Evolutionary conservation across 768 basidiomycete genomes (phyloP).

Genomic region (Austroboletus eburneus): DNA sequence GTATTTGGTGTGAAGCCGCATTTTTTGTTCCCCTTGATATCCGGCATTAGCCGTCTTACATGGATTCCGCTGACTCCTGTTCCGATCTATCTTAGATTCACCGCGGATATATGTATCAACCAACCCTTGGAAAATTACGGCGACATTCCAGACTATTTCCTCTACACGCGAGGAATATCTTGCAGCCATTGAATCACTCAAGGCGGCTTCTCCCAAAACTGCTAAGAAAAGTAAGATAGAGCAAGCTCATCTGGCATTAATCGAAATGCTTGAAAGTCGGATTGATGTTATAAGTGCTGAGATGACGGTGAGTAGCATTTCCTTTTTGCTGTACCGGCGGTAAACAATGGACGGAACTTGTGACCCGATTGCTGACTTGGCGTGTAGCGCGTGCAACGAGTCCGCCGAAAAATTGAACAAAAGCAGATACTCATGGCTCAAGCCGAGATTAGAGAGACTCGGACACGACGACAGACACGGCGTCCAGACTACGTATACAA

Average conservation of each 20-base stretch:
- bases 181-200: constrained; percentile 58
- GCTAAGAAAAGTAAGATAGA: constrained; percentile 57
- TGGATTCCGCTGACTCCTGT: constrained; percentile 32
- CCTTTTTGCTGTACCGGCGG: constrained; percentile 9
- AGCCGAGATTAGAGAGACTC: constrained; percentile 73
- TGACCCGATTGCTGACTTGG: constrained; percentile 21
- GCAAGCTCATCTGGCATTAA: constrained; percentile 55
- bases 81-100: constrained; percentile 57
- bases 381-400: constrained; percentile 65
- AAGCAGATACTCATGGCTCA: constrained; percentile 61
- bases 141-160: constrained; percentile 67
- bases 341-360: constrained; percentile 9
- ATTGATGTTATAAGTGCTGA: constrained; percentile 66
- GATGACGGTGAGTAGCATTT: constrained; percentile 52
- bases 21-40: constrained; percentile 41
- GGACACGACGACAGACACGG: constrained; percentile 68
- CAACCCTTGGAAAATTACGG: constrained; percentile 87
- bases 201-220: constrained; percentile 43
- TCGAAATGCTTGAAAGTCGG: constrained; percentile 59
- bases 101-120: constrained; percentile 80
- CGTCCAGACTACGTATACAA: constrained; percentile 81
- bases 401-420: constrained; percentile 67
- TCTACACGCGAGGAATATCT: constrained; percentile 73
- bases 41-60: constrained; percentile 34
- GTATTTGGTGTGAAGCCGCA: constrained; percentile 59